These are phyloP conservation scores for Monosporozyma aerobia DNA, from an alignment of 805 yeast genomes.

Conservation along the genomic window DNA sequence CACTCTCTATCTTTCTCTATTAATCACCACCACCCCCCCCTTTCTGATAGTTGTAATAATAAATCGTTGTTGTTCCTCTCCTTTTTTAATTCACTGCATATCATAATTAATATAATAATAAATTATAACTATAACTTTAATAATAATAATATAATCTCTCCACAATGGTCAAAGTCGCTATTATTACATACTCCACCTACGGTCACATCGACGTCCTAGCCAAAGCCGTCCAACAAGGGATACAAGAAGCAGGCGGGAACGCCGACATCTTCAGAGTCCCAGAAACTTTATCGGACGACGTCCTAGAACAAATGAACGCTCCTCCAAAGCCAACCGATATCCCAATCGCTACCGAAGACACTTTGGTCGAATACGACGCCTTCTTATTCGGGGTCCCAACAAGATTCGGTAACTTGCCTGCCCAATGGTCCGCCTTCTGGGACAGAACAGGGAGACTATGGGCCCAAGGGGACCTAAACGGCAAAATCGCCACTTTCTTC, in stretches of 20 bases:
- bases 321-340: slow-evolving; percentile 47
- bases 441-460: slow-evolving; percentile 74
- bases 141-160: neutral
- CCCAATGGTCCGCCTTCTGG: slow-evolving; percentile 72
- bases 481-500: slow-evolving; percentile 72
- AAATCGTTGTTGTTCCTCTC: too few relatives aligned
- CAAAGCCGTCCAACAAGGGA: slow-evolving; percentile 56
- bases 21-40: too few relatives aligned
- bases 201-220: slow-evolving; percentile 71
- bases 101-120: too few relatives aligned
- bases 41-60: too few relatives aligned
- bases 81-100: too few relatives aligned
- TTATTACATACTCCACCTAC: slow-evolving; percentile 66
- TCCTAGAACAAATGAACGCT: slow-evolving; percentile 51
- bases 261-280: slow-evolving; percentile 70
- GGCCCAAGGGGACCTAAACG: slow-evolving; percentile 60
- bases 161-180: slow-evolving; percentile 33
- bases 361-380: slow-evolving; percentile 57
- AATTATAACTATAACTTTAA: neutral
- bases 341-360: slow-evolving; percentile 52
- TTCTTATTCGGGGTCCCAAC: slow-evolving; percentile 77
- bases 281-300: slow-evolving; percentile 62
- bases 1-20: too few relatives aligned
- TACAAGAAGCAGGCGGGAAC: slow-evolving; percentile 56
- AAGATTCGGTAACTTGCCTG: slow-evolving; percentile 66